Evolutionary conservation across 331 rosid genomes (phyloP).

Genomic region (Saraca asoca): DNA sequence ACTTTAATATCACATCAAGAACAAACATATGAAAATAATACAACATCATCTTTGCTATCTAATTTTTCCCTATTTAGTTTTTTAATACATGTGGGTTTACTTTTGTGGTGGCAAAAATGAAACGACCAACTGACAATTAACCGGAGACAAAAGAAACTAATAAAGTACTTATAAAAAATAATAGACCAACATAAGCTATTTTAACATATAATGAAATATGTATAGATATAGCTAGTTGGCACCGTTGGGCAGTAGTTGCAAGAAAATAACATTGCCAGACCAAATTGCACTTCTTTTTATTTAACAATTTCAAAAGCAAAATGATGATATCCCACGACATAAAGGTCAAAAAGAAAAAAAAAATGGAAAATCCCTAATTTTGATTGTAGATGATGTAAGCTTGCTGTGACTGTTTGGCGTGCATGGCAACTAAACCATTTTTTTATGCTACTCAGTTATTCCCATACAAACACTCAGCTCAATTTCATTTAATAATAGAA

Average conservation of each 20-base stretch:
- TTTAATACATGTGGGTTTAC: background rate
- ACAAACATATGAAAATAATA: background rate
- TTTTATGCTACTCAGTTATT: too few species aligned
- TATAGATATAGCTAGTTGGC: slow-evolving; percentile 2
- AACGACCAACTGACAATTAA: slow-evolving; percentile 13
- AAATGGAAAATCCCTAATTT: too few species aligned
- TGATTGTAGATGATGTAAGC: too few species aligned
- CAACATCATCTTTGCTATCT: background rate
- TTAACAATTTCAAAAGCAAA: too few species aligned
- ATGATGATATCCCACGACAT: too few species aligned
- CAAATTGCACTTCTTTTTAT: slow-evolving; percentile 28
- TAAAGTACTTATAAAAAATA: background rate
- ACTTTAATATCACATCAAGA: slow-evolving; percentile 19
- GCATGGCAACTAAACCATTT: too few species aligned
- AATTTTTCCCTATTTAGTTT: background rate
- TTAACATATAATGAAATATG: slow-evolving; percentile 8
- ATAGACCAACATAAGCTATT: background rate
- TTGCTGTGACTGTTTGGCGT: too few species aligned
- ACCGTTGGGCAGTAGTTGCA: slow-evolving; percentile 27
- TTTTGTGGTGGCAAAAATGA: background rate
- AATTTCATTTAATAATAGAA: too few species aligned
- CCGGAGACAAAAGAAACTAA: slow-evolving; percentile 8
- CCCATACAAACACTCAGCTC: too few species aligned
- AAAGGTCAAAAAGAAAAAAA: too few species aligned
- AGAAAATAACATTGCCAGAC: slow-evolving; percentile 11